phyloP scores from a whole-genome alignment of 2,329 filamentous ascomycete genomes.

The Aureobasidium subglaciale region DNA sequence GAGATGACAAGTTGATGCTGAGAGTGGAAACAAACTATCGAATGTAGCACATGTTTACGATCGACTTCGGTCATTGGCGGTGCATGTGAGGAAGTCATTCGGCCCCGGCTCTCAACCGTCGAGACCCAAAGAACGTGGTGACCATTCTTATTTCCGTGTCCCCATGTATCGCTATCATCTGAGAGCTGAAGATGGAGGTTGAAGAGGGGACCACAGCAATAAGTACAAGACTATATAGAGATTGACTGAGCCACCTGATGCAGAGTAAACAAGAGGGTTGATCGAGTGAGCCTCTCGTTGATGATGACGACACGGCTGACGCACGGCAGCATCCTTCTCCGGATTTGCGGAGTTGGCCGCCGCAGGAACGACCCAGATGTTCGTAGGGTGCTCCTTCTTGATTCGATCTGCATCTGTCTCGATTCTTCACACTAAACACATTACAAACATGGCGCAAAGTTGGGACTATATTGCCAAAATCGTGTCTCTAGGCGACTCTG shows the following conservation, averaged over 20 bases:
- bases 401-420: neutral
- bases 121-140: neutral
- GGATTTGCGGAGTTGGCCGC: slow-evolving; percentile 5
- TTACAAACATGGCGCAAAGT: slow-evolving; percentile 48
- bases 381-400: neutral
- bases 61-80: neutral
- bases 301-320: neutral
- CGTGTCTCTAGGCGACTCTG: slow-evolving; percentile 93
- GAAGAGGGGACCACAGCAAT: no score
- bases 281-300: neutral
- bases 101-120: slow-evolving; percentile 9
- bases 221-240: no score
- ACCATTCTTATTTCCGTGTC: no score
- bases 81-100: slow-evolving; percentile 1
- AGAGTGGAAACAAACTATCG: neutral
- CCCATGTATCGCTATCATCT: neutral
- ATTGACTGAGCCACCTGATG: no score
- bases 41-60: slow-evolving; percentile 10
- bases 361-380: slow-evolving; percentile 3
- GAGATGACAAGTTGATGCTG: neutral
- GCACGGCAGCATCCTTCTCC: neutral
- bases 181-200: neutral
- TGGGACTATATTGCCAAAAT: slow-evolving; percentile 99
- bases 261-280: no score
- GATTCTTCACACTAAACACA: neutral